Conservation (phyloP, 1,284 basidiomycete species). For the Apiotrichum porosum region DNA sequence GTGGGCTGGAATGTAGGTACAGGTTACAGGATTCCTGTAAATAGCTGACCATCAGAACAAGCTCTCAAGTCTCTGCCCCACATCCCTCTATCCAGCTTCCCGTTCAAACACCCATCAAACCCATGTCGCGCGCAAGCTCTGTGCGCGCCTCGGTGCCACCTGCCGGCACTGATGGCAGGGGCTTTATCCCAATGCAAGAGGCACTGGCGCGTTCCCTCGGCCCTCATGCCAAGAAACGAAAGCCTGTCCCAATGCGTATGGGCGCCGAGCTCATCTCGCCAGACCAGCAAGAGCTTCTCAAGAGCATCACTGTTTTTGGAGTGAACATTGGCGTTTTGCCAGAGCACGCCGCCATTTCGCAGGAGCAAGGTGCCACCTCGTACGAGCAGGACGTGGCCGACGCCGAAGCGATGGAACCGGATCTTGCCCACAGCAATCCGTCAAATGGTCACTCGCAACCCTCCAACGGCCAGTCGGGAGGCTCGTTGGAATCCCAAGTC, state of each 20-base stretch:
- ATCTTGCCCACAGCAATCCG: no score
- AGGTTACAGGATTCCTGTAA: not conserved
- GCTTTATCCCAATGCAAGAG: no score
- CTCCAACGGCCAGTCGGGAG: no score
- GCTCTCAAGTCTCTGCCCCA: not conserved
- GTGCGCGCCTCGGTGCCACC: no score
- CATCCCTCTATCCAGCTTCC: not conserved
- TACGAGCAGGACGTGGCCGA: not conserved
- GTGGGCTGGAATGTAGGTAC: slow-evolving; percentile 34
- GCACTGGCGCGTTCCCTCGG: no score
- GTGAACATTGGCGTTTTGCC: not conserved
- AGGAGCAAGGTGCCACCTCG: not conserved
- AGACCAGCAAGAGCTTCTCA: not conserved
- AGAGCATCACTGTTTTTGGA: not conserved
- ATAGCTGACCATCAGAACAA: not conserved
- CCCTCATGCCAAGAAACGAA: no score
- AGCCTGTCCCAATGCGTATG: no score
- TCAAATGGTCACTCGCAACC: no score
- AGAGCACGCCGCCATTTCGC: not conserved
- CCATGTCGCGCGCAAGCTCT: no score
- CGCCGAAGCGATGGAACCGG: slow-evolving; percentile 7
- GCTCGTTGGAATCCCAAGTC: no score
- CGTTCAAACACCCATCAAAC: not conserved
- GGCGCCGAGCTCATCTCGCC: no score
- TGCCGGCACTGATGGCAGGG: no score